A percentile compares a stretch with the other conserved stretches of the same genome.
Evolutionary conservation across 225 moss, liverwort and hornwort species (phyloP).

Genomic region (Marchantia polymorpha): DNA sequence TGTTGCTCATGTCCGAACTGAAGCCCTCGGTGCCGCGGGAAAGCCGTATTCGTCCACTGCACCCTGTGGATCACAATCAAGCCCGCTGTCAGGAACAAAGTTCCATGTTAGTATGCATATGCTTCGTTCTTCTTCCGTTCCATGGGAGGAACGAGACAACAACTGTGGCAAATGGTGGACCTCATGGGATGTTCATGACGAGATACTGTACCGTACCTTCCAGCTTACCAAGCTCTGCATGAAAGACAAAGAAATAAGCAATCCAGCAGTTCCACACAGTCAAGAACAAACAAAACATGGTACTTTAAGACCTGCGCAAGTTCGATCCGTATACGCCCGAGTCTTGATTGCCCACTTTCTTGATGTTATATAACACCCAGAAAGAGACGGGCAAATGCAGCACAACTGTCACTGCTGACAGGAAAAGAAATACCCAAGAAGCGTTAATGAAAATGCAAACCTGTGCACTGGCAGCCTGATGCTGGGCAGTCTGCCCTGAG

Average conservation of each 20-base stretch:
- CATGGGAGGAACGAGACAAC: neutral
- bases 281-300: neutral
- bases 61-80: slow-evolving; percentile 48
- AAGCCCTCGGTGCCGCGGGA: slow-evolving; percentile 73
- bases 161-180: neutral
- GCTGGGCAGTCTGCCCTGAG: slow-evolving; percentile 52
- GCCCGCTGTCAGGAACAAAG: slow-evolving; percentile 24
- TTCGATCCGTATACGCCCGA: no score
- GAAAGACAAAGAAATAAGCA: neutral
- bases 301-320: no score
- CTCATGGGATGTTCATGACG: neutral
- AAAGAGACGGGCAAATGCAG: no score
- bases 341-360: no score
- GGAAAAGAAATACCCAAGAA: neutral
- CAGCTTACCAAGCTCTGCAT: no score
- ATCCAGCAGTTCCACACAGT: neutral
- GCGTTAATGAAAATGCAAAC: slow-evolving; percentile 31
- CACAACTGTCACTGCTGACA: no score
- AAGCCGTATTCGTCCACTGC: slow-evolving; percentile 74
- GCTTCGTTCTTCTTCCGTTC: neutral
- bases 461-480: slow-evolving; percentile 55
- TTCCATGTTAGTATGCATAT: slow-evolving; percentile 1
- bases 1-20: slow-evolving; percentile 61
- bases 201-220: neutral
- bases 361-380: no score